Base-by-base conservation (phyloP, 2,329 filamentous ascomycete genomes). In the Triangularia setosa region DNA sequence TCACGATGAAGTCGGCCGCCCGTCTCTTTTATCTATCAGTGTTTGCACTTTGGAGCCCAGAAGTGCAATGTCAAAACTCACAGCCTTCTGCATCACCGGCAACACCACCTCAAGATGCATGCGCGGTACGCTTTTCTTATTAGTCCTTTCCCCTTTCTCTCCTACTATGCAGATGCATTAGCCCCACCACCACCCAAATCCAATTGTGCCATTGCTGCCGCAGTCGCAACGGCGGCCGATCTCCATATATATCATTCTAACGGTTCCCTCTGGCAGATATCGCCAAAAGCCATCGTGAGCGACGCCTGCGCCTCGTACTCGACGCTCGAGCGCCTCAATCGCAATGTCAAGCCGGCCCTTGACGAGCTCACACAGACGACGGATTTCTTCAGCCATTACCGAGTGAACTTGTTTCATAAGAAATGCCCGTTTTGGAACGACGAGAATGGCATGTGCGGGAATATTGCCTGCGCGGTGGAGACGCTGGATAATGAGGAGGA, bases 321-420 rank as follows among this genome's bases (percentile, higher is more conserved):
- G 63, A 93, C 92, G 40, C 90, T 99, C 76, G 93, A 99, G 74
- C 81, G 83, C 48, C 83, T 99, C 61, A 99, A 98, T 78, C 78
- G 83, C 69, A 84, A 87, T 65, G 83, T 97, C 67, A 88, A 89
- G 71, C 91, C 93, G 18, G 85, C 88, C 60, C 80, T 99, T 70
- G 85, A 91, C 72, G 89, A 91, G 62, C 86, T 99, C 55, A 96
- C 92, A 0, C 87, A 87, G 71, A 87, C 90, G 61, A 96, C 94
- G 76, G 95, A 99, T 78, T 99, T 97, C 84, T 99, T 99, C 79
- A 94, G 94, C 61, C 93, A 98, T 78, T 99, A 98, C 80, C 90
- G 95, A 64, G 81, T 99, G 55, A 98, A 97, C 76, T 84, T 99
- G 21, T 99, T 92, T 78, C 90, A 96, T 77, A 97, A 95, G 77